A percentile compares a stretch with the other conserved stretches of the same genome.
These are phyloP conservation scores for Fusarium miscanthi DNA, from an alignment of 2,329 filamentous ascomycete genomes.

Conservation along the genomic window DNA sequence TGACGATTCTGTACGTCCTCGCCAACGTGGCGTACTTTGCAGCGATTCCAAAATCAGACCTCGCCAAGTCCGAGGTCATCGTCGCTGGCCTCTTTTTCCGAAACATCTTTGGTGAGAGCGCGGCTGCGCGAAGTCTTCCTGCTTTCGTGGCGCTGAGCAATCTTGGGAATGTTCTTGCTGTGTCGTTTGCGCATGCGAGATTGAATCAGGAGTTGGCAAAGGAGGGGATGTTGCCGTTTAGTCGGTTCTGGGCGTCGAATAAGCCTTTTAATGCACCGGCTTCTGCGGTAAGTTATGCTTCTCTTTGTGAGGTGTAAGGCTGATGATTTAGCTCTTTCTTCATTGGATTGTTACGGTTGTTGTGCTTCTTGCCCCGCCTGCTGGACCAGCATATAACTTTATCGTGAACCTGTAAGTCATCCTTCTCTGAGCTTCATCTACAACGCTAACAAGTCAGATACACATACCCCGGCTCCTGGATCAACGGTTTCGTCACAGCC, in stretches of 20 bases:
- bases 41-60: conserved; percentile 67
- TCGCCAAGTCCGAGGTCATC: conserved; percentile 68
- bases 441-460: conserved; percentile 45
- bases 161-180: conserved; percentile 70
- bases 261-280: conserved; percentile 74
- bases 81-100: conserved; percentile 71
- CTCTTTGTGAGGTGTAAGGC: too few species aligned
- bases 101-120: conserved; percentile 69
- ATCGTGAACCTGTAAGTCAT: conserved; percentile 61
- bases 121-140: conserved; percentile 60
- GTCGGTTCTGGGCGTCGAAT: conserved; percentile 75
- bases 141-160: conserved; percentile 71
- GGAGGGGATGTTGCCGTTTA: conserved; percentile 74
- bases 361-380: conserved; percentile 73
- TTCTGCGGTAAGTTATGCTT: conserved; percentile 61
- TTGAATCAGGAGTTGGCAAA: conserved; percentile 75
- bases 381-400: conserved; percentile 76
- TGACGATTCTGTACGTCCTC: conserved; percentile 70
- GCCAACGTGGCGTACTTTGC: conserved; percentile 75
- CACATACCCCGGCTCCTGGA: conserved; percentile 65
- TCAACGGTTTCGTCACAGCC: conserved; percentile 62
- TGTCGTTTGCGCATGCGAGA: conserved; percentile 68
- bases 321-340: conserved; percentile 61
- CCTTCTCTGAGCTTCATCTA: rapidly evolving
- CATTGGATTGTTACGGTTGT: conserved; percentile 75